Base-by-base conservation (phyloP, 768 basidiomycete species). In the Russula sp. region DNA sequence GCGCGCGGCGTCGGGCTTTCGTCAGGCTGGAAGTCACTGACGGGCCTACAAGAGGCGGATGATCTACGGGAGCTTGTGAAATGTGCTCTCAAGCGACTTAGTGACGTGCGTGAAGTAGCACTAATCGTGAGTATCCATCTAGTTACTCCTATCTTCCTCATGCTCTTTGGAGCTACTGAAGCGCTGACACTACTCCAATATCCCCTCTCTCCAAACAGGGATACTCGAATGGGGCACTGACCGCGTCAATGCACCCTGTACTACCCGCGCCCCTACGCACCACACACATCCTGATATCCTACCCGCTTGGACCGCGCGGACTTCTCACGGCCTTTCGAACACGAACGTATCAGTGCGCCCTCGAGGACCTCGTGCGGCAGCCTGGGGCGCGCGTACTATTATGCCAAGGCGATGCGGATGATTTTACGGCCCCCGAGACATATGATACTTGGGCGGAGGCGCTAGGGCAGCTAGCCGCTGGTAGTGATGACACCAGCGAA, bases 191-290 rank as follows among this genome's bases (percentile, higher is more conserved):
- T 9, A 26, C 22, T 4, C 14, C 20, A 24, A 56, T 30, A n/a
- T 20, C 40, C 5, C 56, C 1, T 10, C 58, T n/a, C 26, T 5
- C 18, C 56, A 10, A n/a, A 30, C 57, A 91, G 89, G 89, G 90
- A 6, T 94, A 94, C 74, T 93, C 91, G 11, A 79, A 92, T 79
- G 91, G 91, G 1, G 84, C 88, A 2, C 78, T 94, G 36, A 85
- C 89, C 42, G 82, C 83, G 13, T 88, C 89, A 9, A 75, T 89
- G 64, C 84, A 84, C 62, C 85, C 88, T 0, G 70, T 83, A 3
- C 74, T 86, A 2, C 75, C 78, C 0, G 69, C 78, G 20, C 75
- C 76, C n/a, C 71, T 87, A 51, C 79, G 76, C 70, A 86, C 83
- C 0, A 81, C 81, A 14, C 88, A 91, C 72, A 76, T 91, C 51